Percentiles rank a stretch among this genome's conserved stretches.
phyloP scores from a whole-genome alignment of 257 asterid species.

The Solanum paucissectum region DNA sequence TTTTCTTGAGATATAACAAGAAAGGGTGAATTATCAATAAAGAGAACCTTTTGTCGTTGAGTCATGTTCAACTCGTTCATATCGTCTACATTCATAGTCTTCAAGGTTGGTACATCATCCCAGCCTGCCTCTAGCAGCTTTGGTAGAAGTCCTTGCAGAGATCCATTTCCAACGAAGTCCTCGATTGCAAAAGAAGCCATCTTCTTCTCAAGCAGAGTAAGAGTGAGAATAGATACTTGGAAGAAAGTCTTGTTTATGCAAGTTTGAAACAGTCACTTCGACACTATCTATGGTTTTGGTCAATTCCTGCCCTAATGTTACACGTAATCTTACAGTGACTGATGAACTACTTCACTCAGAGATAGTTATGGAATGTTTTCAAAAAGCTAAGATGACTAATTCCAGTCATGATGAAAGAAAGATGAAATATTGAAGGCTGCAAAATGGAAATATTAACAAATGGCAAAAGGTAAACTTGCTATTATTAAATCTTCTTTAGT shows the following conservation, averaged over 20 bases:
- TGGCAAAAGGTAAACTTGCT: background rate
- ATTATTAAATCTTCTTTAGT: background rate
- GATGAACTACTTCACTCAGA: background rate
- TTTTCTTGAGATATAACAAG: background rate
- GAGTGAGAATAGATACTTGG: background rate
- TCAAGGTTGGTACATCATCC: slow-evolving; percentile 85
- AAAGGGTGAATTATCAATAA: background rate
- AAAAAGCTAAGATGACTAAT: background rate
- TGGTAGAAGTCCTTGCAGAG: slow-evolving; percentile 35
- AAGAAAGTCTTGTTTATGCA: background rate
- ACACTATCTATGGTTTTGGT: background rate
- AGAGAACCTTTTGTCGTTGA: slow-evolving; percentile 57
- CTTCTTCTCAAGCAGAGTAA: slow-evolving; percentile 5
- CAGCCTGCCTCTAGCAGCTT: slow-evolving; percentile 68
- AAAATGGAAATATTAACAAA: background rate
- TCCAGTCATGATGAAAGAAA: background rate
- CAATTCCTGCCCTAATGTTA: background rate
- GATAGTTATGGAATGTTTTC: background rate
- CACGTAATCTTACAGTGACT: background rate
- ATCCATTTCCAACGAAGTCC: slow-evolving; percentile 64
- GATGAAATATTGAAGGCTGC: background rate
- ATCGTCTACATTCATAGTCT: slow-evolving; percentile 61
- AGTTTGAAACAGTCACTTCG: background rate
- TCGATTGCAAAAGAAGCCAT: slow-evolving; percentile 85
- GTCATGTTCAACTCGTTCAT: slow-evolving; percentile 56